A percentile compares a stretch with the other conserved stretches of the same genome.
Conservation (phyloP, 176 grass and related monocot species). For the Juncus effusus region DNA sequence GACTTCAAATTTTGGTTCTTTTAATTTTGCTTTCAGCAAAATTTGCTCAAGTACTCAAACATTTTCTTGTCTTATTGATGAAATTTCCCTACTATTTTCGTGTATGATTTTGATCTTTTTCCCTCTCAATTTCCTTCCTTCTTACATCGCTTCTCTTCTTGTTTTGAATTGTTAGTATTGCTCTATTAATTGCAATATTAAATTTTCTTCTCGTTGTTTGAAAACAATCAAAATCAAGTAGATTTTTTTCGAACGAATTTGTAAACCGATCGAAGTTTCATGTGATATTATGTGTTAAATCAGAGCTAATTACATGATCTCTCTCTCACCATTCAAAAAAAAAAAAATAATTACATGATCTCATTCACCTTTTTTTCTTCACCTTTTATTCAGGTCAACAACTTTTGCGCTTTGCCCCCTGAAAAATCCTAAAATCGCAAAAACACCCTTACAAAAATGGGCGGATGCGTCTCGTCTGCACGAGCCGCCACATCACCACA, state of each 20-base stretch:
- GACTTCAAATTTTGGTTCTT: constrained; percentile 15
- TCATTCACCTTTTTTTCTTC: not conserved
- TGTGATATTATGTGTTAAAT: not conserved
- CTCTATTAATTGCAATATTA: no score
- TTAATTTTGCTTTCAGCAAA: not conserved
- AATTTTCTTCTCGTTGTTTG: no score
- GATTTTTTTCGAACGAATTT: no score
- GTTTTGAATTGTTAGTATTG: no score
- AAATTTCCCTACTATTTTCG: constrained; percentile 5
- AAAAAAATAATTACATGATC: not conserved
- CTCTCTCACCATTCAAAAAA: not conserved
- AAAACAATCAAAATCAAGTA: no score
- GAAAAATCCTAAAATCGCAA: not conserved
- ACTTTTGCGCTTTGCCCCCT: not conserved
- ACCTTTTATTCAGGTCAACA: not conserved
- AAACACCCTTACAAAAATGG: constrained; percentile 12
- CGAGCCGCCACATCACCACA: constrained; percentile 11
- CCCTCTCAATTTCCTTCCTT: not conserved
- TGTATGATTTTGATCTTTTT: not conserved
- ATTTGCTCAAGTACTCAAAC: not conserved
- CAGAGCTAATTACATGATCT: constrained; percentile 5
- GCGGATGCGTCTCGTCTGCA: constrained; percentile 18
- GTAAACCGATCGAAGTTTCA: no score
- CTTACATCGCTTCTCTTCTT: no score
- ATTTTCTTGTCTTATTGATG: not conserved